Base-by-base conservation (phyloP, 495 filamentous ascomycete species). In the Penicillium alfredii region DNA sequence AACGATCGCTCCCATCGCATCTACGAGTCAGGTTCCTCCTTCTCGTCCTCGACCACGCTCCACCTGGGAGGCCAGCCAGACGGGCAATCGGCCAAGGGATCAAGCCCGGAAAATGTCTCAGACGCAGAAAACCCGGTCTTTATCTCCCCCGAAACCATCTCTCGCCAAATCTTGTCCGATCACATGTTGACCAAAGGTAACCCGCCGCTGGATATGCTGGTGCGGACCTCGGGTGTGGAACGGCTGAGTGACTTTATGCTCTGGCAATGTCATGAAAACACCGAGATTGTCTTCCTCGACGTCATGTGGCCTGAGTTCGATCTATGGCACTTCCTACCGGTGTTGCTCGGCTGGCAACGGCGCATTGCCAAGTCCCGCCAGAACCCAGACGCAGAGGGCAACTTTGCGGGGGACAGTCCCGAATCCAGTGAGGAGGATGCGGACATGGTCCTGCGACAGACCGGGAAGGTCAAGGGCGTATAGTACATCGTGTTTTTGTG, bases 271-370 rank as follows among this genome's bases (percentile, higher is more conserved):
- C 88, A 97, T 48, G 73, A 93, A 50, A 70, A 90, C 27, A 97
- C 92, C 0, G 82, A 94, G 35, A 82, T 97, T 36, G 85, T 86
- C 24, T 98, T 97, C 62, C 57, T 95, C 25, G 77, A 95, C 38
- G 90, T 86, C 38, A 64, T 97, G 27, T 98, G 92, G 92, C 92
- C 92, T 3, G 88, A 97, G 47, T 95, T 98, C 47, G 88, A 93
- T 53, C 69, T 98, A 8, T 93, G 88, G 89, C 70, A 86, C 27
- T 97, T 98, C 61, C 49, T 98, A 16, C 92, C 93, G 0, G 88
- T 97, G 4, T 63, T 98, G 22, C 63, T 94, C 19, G 85, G 90
- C 42, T 97, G 90, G 90, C 90, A 95, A 56, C 82, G 79, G 64
- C 60, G 84, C 63, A 70, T 71, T 18, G 61, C 63, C 33, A 71